Base-by-base conservation (phyloP, 306 rosid species). In the Pyrus bretschneideri region DNA sequence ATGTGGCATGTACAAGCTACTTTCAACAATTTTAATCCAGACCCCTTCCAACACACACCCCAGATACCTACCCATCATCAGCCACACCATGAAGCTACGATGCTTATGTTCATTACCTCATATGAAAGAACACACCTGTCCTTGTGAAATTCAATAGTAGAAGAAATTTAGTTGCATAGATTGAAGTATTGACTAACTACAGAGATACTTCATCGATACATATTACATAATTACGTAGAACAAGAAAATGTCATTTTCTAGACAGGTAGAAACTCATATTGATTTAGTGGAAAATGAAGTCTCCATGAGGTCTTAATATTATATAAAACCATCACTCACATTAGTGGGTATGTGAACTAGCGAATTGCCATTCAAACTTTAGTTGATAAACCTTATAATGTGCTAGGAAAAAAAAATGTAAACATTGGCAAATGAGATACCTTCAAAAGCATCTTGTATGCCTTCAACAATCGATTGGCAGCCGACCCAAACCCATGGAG, bases 401-500 rank as follows among this genome's bases (percentile, higher is more conserved):
- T 63, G 9, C 38, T 12, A 59, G 29, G 30, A 17, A 11, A 57
- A 44, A 29, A 3, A 6, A 46, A 23, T 5, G 4, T 9, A 10
- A 8, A 25, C 2, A 44, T 58, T 25, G 14, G 21, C 66, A 58
- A 55, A 63, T 25, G 6, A 46, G 6, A 63, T 85, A 94, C 98
- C 98, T 94, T 94, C 77, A 94, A 85, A 79, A 94, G 96, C 95
- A 90, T 89, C 84, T 94, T 92, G 86, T 94, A 94, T 4, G 98
- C 98, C 87, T 92, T 96, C 86, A 94, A 88, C 62, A 92, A 85
- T 68, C 96, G 95, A 70, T 94, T 92, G 84, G 98, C 96, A 80
- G 98, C 97, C 45, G 98, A 96, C 69, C 98, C 97, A 72, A 94
- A 94, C 73, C 98, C 97, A 81, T 94, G 98, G 72, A 94, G 97